Conservation (phyloP, 768 basidiomycete genomes). For the Suillus fuscotomentosus region DNA sequence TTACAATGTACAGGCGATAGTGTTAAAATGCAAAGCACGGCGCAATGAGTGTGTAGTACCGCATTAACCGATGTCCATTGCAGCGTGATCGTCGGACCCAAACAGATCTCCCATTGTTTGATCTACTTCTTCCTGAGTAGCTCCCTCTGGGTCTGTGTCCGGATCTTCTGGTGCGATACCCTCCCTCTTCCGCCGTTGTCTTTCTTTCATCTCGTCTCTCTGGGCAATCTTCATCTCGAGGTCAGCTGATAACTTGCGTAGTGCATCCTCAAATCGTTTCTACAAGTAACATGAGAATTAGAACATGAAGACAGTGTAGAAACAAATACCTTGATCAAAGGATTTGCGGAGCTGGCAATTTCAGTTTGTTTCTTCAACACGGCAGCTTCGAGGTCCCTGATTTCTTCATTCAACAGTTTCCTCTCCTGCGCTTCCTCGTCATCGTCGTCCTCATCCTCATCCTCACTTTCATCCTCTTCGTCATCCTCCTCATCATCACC, state of each 20-base stretch:
- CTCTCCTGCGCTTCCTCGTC: slow-evolving; percentile 78
- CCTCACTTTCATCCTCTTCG: slow-evolving; percentile 44
- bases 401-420: slow-evolving; percentile 84
- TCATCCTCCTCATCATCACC: slow-evolving; percentile 73
- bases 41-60: background rate
- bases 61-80: slow-evolving; percentile 32
- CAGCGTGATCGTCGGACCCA: slow-evolving; percentile 44
- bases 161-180: slow-evolving; percentile 46
- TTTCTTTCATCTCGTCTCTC: slow-evolving; percentile 77
- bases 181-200: slow-evolving; percentile 69
- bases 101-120: slow-evolving; percentile 37
- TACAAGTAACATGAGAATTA: slow-evolving; percentile 26
- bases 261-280: slow-evolving; percentile 92
- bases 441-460: slow-evolving; percentile 65
- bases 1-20: background rate
- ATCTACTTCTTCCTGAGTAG: slow-evolving; percentile 36
- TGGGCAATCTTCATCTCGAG: slow-evolving; percentile 82
- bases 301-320: background rate
- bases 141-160: slow-evolving; percentile 40
- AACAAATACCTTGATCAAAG: slow-evolving; percentile 70
- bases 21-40: background rate
- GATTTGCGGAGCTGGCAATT: slow-evolving; percentile 80
- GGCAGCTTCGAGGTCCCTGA: slow-evolving; percentile 84
- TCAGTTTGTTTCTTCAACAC: slow-evolving; percentile 84
- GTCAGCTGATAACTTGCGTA: slow-evolving; percentile 85